Percentiles rank a stretch among this genome's conserved stretches.
These are phyloP conservation scores for Monilinia vaccinii-corymbosi DNA, from an alignment of 2,329 filamentous ascomycete genomes.

Conservation along the genomic window DNA sequence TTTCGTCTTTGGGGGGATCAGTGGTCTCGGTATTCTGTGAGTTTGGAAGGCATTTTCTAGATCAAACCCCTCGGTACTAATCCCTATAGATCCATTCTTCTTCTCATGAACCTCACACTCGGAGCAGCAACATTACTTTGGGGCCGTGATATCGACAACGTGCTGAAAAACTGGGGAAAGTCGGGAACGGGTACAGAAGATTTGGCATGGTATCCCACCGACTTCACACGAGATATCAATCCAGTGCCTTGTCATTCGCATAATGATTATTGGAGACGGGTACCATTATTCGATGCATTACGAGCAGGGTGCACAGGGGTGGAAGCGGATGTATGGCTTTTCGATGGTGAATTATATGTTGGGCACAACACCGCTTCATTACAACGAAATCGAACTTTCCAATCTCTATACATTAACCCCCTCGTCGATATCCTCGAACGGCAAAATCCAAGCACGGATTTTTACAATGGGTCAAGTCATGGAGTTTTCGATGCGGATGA, in stretches of 20 bases:
- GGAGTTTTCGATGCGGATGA: constrained; percentile 50
- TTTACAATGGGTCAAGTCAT: constrained; percentile 35
- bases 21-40: constrained; percentile 32
- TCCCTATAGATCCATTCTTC: constrained; percentile 27
- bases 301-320: constrained; percentile 51
- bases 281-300: constrained; percentile 55
- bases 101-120: constrained; percentile 30
- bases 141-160: constrained; percentile 25
- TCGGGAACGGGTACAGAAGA: constrained; percentile 32
- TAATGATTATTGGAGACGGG: constrained; percentile 60
- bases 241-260: constrained; percentile 57
- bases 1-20: constrained; percentile 31
- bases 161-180: constrained; percentile 31
- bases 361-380: constrained; percentile 51
- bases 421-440: constrained; percentile 47
- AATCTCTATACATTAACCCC: constrained; percentile 55
- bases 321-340: constrained; percentile 62
- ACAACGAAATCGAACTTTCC: constrained; percentile 47
- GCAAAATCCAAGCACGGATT: constrained; percentile 41
- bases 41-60: constrained; percentile 11
- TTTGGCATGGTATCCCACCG: constrained; percentile 39
- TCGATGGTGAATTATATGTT: constrained; percentile 48
- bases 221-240: constrained; percentile 42
- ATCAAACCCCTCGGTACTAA: neutral
- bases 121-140: constrained; percentile 28